Conservation (phyloP, 2,329 filamentous ascomycete species). For the Fusarium incarnatum region DNA sequence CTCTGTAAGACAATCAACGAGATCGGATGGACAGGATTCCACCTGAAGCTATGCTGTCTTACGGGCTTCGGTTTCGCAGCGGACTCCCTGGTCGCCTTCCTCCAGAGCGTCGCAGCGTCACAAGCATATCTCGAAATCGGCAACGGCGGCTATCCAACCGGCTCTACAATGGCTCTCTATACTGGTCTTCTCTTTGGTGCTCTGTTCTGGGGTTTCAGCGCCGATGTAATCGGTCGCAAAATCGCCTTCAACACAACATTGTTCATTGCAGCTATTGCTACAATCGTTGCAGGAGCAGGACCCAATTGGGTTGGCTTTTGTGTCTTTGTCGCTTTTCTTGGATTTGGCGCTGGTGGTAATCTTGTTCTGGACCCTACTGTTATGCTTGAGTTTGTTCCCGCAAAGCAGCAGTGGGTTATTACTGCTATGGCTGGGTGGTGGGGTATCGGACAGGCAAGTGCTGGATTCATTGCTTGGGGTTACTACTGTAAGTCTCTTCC, state of each 20-base stretch:
- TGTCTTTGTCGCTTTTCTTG: constrained; percentile 1
- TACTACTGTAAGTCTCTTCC: background rate
- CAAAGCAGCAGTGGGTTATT: constrained; percentile 21
- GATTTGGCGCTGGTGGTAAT: constrained; percentile 16
- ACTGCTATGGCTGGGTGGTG: constrained; percentile 27
- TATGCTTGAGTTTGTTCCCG: constrained; percentile 10
- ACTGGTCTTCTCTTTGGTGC: constrained; percentile 15
- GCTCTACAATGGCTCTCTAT: constrained; percentile 9
- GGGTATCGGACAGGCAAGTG: constrained; percentile 16
- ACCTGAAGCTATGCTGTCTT: constrained; percentile 70
- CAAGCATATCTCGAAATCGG: constrained; percentile 25
- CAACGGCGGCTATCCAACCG: constrained; percentile 9
- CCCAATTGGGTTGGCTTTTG: constrained; percentile 8
- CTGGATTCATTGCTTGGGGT: constrained; percentile 22
- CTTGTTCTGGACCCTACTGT: constrained; percentile 27
- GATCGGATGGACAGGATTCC: constrained; percentile 70
- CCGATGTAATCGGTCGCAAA: constrained; percentile 25
- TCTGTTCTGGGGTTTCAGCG: constrained; percentile 26
- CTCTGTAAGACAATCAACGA: constrained; percentile 61
- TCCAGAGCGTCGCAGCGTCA: constrained; percentile 7
- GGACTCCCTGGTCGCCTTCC: constrained; percentile 22
- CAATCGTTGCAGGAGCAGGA: constrained; percentile 6
- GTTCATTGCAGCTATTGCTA: constrained; percentile 6
- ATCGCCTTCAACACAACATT: constrained; percentile 24
- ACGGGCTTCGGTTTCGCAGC: constrained; percentile 64